These are phyloP conservation scores for Leccinum fallax DNA, from an alignment of 1,284 basidiomycete species.

Conservation along the genomic window DNA sequence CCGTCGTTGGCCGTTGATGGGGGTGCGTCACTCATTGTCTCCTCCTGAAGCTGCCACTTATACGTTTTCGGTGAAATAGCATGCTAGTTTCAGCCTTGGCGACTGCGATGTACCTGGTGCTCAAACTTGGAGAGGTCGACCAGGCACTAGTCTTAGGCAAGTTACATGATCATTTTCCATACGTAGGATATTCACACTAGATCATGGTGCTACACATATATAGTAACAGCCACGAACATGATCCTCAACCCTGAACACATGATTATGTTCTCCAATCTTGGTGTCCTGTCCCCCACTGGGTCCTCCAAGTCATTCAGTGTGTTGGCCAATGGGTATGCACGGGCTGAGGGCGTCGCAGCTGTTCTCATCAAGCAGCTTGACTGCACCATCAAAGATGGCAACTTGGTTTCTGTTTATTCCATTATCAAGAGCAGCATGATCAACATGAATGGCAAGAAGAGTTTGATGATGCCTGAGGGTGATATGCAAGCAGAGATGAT, in stretches of 20 bases:
- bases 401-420: constrained; percentile 26
- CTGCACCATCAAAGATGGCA: constrained; percentile 26
- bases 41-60: neutral
- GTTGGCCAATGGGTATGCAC: constrained; percentile 46
- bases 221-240: constrained; percentile 27
- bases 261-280: constrained; percentile 35
- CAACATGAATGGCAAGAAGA: constrained; percentile 27
- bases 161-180: neutral
- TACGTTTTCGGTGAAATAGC: constrained; percentile 9
- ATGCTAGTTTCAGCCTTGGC: constrained; percentile 34
- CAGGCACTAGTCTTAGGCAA: constrained; percentile 46
- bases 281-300: constrained; percentile 46
- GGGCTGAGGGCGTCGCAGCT: constrained; percentile 32
- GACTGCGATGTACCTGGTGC: constrained; percentile 49
- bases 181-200: neutral
- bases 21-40: constrained; percentile 25
- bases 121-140: constrained; percentile 47
- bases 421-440: constrained; percentile 33
- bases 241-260: constrained; percentile 22
- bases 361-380: constrained; percentile 35
- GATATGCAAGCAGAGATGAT: constrained; percentile 35
- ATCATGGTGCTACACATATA: neutral
- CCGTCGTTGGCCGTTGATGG: neutral
- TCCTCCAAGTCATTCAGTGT: constrained; percentile 54
- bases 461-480: constrained; percentile 37